These are phyloP conservation scores for Schwanniomyces sp. DNA, from an alignment of 805 yeast genomes.

Conservation along the genomic window DNA sequence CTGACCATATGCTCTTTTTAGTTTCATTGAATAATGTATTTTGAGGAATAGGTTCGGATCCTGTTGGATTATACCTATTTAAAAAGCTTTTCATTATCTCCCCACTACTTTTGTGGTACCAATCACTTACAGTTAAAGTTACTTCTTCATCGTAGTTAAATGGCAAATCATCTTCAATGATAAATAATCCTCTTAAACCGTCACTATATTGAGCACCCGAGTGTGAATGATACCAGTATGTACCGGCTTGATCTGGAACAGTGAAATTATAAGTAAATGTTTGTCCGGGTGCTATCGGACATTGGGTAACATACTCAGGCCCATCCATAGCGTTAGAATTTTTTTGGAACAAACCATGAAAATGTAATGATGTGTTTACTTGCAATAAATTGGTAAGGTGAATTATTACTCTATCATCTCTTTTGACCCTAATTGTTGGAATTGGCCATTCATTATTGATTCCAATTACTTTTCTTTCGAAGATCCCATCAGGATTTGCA, in stretches of 20 bases:
- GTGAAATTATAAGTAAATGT: slow-evolving; percentile 40
- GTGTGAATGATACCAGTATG: slow-evolving; percentile 77
- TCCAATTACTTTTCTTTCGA: slow-evolving; percentile 53
- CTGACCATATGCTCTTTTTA: slow-evolving; percentile 69
- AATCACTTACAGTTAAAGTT: slow-evolving; percentile 68
- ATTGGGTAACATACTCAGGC: slow-evolving; percentile 46
- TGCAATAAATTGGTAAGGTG: slow-evolving; percentile 36
- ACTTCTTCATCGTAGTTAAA: slow-evolving; percentile 72
- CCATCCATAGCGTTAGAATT: slow-evolving; percentile 45
- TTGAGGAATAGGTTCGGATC: slow-evolving; percentile 97
- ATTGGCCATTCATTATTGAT: slow-evolving; percentile 52
- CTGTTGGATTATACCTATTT: slow-evolving; percentile 84
- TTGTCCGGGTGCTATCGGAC: slow-evolving; percentile 43
- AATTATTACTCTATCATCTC: slow-evolving; percentile 40
- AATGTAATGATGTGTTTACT: slow-evolving; percentile 40
- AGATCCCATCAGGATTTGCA: slow-evolving; percentile 59
- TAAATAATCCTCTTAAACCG: slow-evolving; percentile 69
- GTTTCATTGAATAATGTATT: slow-evolving; percentile 79
- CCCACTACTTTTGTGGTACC: slow-evolving; percentile 74
- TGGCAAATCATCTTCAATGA: slow-evolving; percentile 48
- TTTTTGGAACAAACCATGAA: slow-evolving; percentile 45
- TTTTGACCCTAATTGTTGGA: slow-evolving; percentile 38
- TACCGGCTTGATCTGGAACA: slow-evolving; percentile 34
- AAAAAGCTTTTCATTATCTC: slow-evolving; percentile 58
- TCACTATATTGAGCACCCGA: slow-evolving; percentile 76